Evolutionary conservation across 2,329 filamentous ascomycete species (phyloP).

Genomic region (Cordyceps tenuipes): DNA sequence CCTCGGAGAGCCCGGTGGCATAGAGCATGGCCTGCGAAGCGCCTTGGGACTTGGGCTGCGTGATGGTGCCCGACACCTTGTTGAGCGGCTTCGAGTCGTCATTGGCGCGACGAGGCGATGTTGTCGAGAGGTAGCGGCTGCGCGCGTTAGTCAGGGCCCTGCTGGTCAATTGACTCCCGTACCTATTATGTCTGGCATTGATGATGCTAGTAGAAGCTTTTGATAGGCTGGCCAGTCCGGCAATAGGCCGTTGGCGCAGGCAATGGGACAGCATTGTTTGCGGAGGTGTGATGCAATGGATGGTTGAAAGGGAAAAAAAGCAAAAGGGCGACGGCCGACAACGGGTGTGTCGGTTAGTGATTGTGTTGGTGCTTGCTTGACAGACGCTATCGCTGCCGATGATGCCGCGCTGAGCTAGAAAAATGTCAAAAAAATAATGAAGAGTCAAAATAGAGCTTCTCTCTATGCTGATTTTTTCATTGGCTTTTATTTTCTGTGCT

Average conservation of each 20-base stretch:
- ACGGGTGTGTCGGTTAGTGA: conserved; percentile 20
- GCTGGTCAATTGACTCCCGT: conserved; percentile 13
- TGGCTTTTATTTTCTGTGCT: not conserved
- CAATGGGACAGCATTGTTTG: conserved; percentile 21
- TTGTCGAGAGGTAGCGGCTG: conserved; percentile 44
- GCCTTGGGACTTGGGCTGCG: conserved; percentile 95
- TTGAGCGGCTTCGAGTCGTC: conserved; percentile 54
- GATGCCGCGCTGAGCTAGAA: not conserved
- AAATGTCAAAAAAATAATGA: not conserved
- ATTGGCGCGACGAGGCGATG: conserved; percentile 39
- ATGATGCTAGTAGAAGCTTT: conserved; percentile 16
- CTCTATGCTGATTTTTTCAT: not conserved
- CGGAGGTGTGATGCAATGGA: conserved; percentile 11
- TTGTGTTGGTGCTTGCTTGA: conserved; percentile 2
- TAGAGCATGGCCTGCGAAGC: conserved; percentile 99
- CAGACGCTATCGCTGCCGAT: not conserved
- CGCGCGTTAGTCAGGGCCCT: not conserved
- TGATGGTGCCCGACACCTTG: conserved; percentile 75
- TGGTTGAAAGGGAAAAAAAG: not conserved
- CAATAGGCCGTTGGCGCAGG: conserved; percentile 19
- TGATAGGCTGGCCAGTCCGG: conserved; percentile 17
- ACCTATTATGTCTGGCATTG: conserved; percentile 19
- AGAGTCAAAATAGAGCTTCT: not conserved
- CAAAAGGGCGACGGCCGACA: conserved; percentile 11
- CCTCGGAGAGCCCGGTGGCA: conserved; percentile 78